Evolutionary conservation across 1,284 basidiomycete genomes (phyloP), one percentile per base, ranked within the genome.

Genomic region (Fomitopsis schrenkii): DNA sequence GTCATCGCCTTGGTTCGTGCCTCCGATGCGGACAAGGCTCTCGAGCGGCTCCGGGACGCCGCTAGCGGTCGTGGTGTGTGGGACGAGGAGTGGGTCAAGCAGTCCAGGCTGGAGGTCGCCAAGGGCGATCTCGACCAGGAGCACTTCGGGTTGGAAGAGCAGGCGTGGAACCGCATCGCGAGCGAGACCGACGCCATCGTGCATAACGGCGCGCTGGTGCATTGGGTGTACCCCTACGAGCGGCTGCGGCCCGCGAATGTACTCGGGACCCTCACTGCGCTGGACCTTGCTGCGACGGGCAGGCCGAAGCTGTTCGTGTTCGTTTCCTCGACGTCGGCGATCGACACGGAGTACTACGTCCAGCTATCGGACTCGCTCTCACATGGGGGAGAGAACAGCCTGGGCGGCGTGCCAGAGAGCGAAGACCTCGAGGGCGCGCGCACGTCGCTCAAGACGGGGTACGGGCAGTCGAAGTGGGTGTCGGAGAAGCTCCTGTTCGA

Each of bases 191-290:
- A 98, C 72, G 87, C 87, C 1, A 82, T 99, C 35, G 73, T 99
- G 59, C 97, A 99, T 75, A 99, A 99, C 70, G 97, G 97, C 52
- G 97, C 97, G 26, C 78, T 99, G 73, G 97, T 99, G 15, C 97
- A 99, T 73, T 99, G 97, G 97, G 94, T 99, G 2, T 99, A 98
- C 76, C 95, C 96, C 0, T 99, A 99, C 77, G 90, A 94, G 73
- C 95, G 91, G 75, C 83, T 99, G 41, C 91, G 96, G 17, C 83
- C 90, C 0, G 87, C 96, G 33, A 99, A 99, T 72, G 97, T 99
- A 14, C 72, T 96, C 3, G 90, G 92, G 0, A 99, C 97, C 2
- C 71, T 98, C 59, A 91, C 91, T 2, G 87, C 88, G 1, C 83
- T 98, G 58, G 84, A 93, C 55, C 84, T 99, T 35, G 94, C 94